phyloP scores from a whole-genome alignment of 2,329 filamentous ascomycete genomes.

The Truncatella angustata region DNA sequence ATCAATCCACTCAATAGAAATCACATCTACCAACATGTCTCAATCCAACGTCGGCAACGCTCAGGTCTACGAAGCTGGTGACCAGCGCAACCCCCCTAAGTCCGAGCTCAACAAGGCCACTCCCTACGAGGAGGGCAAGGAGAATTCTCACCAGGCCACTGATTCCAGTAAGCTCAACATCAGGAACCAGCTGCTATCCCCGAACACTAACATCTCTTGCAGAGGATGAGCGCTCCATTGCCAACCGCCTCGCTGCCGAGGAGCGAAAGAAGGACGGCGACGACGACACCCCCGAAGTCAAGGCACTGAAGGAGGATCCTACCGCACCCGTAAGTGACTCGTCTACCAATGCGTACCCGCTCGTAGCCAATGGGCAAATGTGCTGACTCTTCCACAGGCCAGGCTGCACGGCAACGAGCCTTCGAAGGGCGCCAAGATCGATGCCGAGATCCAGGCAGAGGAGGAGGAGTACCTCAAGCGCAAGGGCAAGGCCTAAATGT shows the following conservation, averaged over 20 bases:
- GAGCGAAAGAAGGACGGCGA: conserved; percentile 37
- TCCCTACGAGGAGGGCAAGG: conserved; percentile 70
- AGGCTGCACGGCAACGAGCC: conserved; percentile 70
- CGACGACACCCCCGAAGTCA: conserved; percentile 43
- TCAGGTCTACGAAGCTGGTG: conserved; percentile 70
- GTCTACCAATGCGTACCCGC: too few species aligned
- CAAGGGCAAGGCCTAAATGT: conserved; percentile 51
- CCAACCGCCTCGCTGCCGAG: conserved; percentile 68
- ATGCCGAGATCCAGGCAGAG: conserved; percentile 65
- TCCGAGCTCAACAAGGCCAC: conserved; percentile 49
- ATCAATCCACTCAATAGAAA: conserved; percentile 7
- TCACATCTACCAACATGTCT: conserved; percentile 27
- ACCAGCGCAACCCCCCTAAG: conserved; percentile 66
- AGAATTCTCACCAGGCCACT: conserved; percentile 63
- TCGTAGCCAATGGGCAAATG: not conserved
- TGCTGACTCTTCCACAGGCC: conserved; percentile 41
- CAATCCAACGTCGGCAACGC: conserved; percentile 65
- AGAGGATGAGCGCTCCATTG: conserved; percentile 71
- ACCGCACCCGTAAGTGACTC: conserved; percentile 49
- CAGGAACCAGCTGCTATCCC: too few species aligned
- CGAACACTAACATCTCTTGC: conserved; percentile 17
- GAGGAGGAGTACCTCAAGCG: conserved; percentile 63
- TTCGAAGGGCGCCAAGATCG: conserved; percentile 68
- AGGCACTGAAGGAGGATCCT: conserved; percentile 55
- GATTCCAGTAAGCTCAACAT: conserved; percentile 70